Conservation (phyloP, 306 rosid species). For the Malus domestica region DNA sequence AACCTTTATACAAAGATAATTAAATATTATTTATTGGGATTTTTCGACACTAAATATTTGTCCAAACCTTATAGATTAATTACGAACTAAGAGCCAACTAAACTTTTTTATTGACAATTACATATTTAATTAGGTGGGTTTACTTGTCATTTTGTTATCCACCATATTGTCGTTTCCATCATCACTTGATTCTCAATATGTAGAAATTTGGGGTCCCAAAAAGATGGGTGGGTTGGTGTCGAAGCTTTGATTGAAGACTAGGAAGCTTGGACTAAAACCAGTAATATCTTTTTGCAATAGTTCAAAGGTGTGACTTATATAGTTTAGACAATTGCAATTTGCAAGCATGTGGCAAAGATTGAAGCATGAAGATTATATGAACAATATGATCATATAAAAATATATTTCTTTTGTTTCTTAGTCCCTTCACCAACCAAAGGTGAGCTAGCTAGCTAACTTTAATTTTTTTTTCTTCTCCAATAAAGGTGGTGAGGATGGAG, state of each 20-base stretch:
- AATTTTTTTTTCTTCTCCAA: background rate
- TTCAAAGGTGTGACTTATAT: background rate
- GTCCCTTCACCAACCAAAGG: conserved; percentile 6
- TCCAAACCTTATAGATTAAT: no score
- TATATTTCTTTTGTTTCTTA: background rate
- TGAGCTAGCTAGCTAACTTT: background rate
- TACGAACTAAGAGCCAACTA: background rate
- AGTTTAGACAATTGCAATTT: background rate
- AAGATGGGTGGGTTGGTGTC: conserved; percentile 5
- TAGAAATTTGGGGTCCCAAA: background rate
- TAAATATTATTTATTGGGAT: background rate
- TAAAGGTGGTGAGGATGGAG: background rate
- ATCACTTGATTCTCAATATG: background rate
- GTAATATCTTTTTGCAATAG: background rate
- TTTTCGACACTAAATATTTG: no score
- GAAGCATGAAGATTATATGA: background rate
- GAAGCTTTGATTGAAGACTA: background rate
- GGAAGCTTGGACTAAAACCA: conserved; percentile 1
- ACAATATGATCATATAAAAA: background rate
- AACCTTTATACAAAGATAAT: background rate
- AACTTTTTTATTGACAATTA: background rate
- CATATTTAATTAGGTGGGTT: background rate
- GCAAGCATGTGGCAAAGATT: background rate
- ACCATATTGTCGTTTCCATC: background rate
- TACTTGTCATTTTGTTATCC: background rate